Percentiles rank a stretch among this genome's conserved stretches.
phyloP scores from a whole-genome alignment of 2,329 filamentous ascomycete genomes.

The Calonectria hongkongensis region DNA sequence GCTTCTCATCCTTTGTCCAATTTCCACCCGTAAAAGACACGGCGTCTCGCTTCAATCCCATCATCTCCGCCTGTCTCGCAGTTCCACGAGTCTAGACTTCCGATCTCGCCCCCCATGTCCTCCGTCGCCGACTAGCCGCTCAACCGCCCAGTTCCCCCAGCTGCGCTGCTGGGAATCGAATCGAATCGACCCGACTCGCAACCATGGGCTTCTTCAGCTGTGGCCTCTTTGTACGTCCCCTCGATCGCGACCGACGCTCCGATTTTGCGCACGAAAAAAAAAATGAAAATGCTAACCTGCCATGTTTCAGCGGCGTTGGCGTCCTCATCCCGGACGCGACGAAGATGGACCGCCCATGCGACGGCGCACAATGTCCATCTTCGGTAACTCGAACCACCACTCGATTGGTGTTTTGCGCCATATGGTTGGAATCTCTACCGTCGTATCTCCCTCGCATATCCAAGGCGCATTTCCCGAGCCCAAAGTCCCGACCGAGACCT shows the following conservation, averaged over 20 bases:
- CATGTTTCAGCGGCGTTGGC: constrained; percentile 13
- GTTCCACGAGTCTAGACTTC: not conserved
- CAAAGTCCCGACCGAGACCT: constrained; percentile 49
- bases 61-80: constrained; percentile 16
- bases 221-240: constrained; percentile 48
- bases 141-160: constrained; percentile 43
- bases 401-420: constrained; percentile 55
- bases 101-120: constrained; percentile 48
- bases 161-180: constrained; percentile 37
- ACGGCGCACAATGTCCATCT: constrained; percentile 63
- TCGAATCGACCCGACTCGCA: constrained; percentile 20
- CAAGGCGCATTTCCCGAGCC: constrained; percentile 46
- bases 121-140: constrained; percentile 32
- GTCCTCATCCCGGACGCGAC: constrained; percentile 37
- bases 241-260: not conserved
- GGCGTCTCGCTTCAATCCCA: constrained; percentile 5
- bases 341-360: constrained; percentile 54
- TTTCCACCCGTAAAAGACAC: constrained; percentile 16
- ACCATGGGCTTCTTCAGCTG: constrained; percentile 48
- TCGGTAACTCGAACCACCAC: constrained; percentile 60
- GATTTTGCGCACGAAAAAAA: not conserved
- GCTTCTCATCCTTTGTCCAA: constrained; percentile 17
- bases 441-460: constrained; percentile 55
- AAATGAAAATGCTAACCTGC: not conserved
- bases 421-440: constrained; percentile 59